Base-by-base conservation (phyloP, 805 yeast species). In the Clavispora santaluciae region DNA sequence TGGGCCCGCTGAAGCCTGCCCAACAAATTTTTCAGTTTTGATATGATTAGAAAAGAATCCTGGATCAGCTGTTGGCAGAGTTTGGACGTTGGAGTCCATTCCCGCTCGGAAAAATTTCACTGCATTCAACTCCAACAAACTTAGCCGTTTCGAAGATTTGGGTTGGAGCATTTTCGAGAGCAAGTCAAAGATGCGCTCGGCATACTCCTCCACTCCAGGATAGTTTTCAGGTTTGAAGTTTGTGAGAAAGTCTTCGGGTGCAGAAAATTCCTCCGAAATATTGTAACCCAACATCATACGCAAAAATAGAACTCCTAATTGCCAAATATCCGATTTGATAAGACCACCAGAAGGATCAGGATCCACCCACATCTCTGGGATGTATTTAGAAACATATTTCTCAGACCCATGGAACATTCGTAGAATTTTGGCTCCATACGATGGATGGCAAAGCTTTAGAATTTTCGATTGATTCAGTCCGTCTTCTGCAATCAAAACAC, bases 291-390 rank as follows among this genome's bases (percentile, higher is more conserved):
- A 41, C 71, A 69, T 67, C 3, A 69, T 52, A 21, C 66, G 50
- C 42, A 63, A 42, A 49, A 91, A 82, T 6, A 85, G 59, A 0
- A 86, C 86, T 6, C 97, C 99, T 29, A 89, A 63, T 55, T 86
- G 86, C 98, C 98, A 93, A 8, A 93, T 83, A 65, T 93, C 99
- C 0, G 96, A 81, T 59, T 88, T 83, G 83, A 11, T 85, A 82
- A 42, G 12, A 54, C 57, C 26, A 53, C 55, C 55, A 12, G 59
- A 44, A 6, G 81, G 48, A 57, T 90, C 97, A 0, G 98, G 97
- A 0, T 97, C 95, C 10, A 60, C 64, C 96, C 97, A 90, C 23
- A 36, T 56, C 42, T 39, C 58, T 39, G 66, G 69, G 22, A 56
- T 53, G 21, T 42, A 48, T 11, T 26, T 8, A 42, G 47, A 33